phyloP scores from a whole-genome alignment of 31 red algal genomes.

The Odonthalia washingtoniensis region DNA sequence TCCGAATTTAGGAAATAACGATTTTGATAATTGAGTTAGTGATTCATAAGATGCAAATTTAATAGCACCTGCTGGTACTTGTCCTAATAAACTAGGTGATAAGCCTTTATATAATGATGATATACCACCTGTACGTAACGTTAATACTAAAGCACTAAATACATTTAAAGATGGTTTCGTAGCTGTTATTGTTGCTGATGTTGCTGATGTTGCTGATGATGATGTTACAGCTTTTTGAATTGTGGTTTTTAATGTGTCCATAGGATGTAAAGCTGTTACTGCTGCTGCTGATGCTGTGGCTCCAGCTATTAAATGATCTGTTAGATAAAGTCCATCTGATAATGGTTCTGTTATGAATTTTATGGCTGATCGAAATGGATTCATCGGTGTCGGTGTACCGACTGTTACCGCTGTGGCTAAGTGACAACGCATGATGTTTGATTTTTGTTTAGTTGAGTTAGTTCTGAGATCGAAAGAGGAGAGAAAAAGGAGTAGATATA shows the following conservation, averaged over 20 bases:
- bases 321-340: constrained; percentile 73
- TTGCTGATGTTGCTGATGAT: background rate
- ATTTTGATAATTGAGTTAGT: constrained; percentile 68
- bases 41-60: constrained; percentile 96
- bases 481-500: too few relatives aligned
- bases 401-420: constrained; percentile 48
- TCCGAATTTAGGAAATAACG: constrained; percentile 12
- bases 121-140: constrained; percentile 49
- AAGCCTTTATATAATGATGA: constrained; percentile 79
- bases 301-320: constrained; percentile 82
- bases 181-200: background rate
- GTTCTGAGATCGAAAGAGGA: too few relatives aligned
- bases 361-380: constrained; percentile 40
- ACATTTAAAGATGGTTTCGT: constrained; percentile 10
- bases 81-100: constrained; percentile 61
- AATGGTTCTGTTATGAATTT: constrained; percentile 53
- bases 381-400: background rate
- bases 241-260: constrained; percentile 96
- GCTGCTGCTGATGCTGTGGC: constrained; percentile 79
- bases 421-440: constrained; percentile 53
- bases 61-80: constrained; percentile 88
- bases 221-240: constrained; percentile 53
- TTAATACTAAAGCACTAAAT: constrained; percentile 34
- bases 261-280: constrained; percentile 86
- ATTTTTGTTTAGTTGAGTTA: too few relatives aligned